Evolutionary conservation across 148 eudicot genomes (phyloP), one percentile per base, ranked within the genome.

Genomic region (Persicaria tinctoria): DNA sequence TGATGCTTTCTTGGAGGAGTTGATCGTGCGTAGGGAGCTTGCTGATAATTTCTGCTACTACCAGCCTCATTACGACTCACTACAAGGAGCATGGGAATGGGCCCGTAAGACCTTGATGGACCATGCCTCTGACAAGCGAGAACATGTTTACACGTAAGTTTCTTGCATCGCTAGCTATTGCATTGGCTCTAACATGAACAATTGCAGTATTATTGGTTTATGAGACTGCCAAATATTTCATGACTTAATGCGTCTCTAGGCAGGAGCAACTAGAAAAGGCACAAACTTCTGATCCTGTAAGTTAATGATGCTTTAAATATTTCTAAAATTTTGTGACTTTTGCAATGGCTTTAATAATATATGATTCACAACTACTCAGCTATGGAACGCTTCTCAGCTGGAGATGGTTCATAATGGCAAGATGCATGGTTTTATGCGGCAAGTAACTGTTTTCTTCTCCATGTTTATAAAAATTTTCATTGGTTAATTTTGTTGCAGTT

Each of bases 351-450:
- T 41, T 66, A 47, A 38, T 66, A 17, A 27, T 66, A 14, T 66
- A 44, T 66, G 18, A 17, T 47, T 71, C 54, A 0, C 7, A 23
- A 68, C 47, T 5, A 14, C 23, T 71, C 94, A 96, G 99, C 89
- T 96, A 17, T 96, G 99, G 99, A 96, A 96, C 84, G 97, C 99
- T 82, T 92, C 97, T 80, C 99, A 96, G 82, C 78, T 90, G 86
- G 97, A 96, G 86, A 84, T 96, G 97, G 94, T 96, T 77, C 86
- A 89, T 79, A 62, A 46, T 77, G 99, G 99, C 71, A 96, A 96
- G 85, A 90, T 96, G 94, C 99, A 96, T 80, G 99, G 99, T 69
- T 96, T 86, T 80, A 96, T 96, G 99, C 90, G 99, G 97, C 80
- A 90, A 86, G 87, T 80, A 78, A 80, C 82, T 79, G n/a, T 55